A percentile compares a stretch with the other conserved stretches of the same genome.
Evolutionary conservation across 2,329 filamentous ascomycete genomes (phyloP).

Genomic region (Trichophyton schoenleinii): DNA sequence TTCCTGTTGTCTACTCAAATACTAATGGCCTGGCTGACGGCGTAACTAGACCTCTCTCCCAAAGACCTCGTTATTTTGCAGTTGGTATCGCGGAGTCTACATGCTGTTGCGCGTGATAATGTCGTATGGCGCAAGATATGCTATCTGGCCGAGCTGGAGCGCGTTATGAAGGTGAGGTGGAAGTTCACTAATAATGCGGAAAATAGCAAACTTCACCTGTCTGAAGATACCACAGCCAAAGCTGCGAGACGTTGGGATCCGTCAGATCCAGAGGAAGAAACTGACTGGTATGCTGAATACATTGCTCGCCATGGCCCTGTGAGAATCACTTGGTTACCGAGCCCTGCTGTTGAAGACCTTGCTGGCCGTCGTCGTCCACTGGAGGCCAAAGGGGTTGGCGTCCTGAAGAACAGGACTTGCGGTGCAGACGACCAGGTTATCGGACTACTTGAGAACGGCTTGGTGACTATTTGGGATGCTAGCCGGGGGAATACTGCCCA

Average conservation of each 20-base stretch:
- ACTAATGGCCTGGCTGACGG: neutral
- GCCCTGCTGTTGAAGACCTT: conserved; percentile 32
- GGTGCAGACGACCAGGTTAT: conserved; percentile 51
- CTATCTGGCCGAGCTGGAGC: conserved; percentile 41
- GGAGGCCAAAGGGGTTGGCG: conserved; percentile 61
- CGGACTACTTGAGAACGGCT: conserved; percentile 72
- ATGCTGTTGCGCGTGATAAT: conserved; percentile 58
- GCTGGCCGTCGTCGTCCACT: conserved; percentile 30
- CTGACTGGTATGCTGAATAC: conserved; percentile 83
- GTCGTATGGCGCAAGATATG: conserved; percentile 64
- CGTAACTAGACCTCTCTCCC: conserved; percentile 46
- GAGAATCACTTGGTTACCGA: conserved; percentile 64
- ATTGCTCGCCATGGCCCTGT: conserved; percentile 67
- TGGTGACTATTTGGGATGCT: conserved; percentile 76
- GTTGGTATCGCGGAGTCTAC: conserved; percentile 53
- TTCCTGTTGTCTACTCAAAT: neutral
- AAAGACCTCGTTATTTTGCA: conserved; percentile 55
- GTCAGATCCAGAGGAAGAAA: conserved; percentile 54
- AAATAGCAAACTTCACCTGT: neutral
- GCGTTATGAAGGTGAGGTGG: neutral
- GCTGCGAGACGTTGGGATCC: conserved; percentile 55
- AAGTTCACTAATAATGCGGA: neutral
- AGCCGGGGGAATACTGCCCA: conserved; percentile 47
- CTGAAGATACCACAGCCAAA: neutral
- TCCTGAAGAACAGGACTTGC: conserved; percentile 46